Evolutionary conservation across 495 filamentous ascomycete species (phyloP).

Genomic region (Penicillium verhagenii): DNA sequence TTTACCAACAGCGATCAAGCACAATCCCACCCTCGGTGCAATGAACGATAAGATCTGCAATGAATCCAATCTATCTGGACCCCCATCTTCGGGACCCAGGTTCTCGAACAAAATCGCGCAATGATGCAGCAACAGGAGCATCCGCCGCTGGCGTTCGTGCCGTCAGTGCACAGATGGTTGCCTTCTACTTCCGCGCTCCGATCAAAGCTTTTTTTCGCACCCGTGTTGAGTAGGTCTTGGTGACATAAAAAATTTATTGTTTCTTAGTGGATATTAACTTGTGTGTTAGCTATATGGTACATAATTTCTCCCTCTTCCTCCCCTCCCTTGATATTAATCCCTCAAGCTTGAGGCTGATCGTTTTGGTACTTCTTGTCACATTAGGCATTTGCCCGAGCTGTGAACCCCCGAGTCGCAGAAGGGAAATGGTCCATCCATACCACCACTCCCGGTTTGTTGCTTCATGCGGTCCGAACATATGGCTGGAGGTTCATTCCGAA

Average conservation of each 20-base stretch:
- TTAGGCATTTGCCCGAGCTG: constrained; percentile 65
- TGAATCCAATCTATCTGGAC: constrained; percentile 21
- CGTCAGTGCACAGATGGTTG: constrained; percentile 71
- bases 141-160: constrained; percentile 80
- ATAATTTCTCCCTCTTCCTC: no score
- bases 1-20: background rate
- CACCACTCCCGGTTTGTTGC: constrained; percentile 74
- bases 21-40: background rate
- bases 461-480: constrained; percentile 73
- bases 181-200: constrained; percentile 87
- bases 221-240: constrained; percentile 70
- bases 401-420: constrained; percentile 59
- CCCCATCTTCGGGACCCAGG: constrained; percentile 19
- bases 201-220: constrained; percentile 88
- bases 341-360: constrained; percentile 20
- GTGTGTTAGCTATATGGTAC: constrained; percentile 58
- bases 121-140: constrained; percentile 71
- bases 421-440: constrained; percentile 66
- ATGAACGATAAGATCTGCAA: constrained; percentile 9
- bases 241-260: constrained; percentile 5
- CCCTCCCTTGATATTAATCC: background rate
- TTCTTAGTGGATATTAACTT: constrained; percentile 5
- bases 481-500: constrained; percentile 88
- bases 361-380: constrained; percentile 3
- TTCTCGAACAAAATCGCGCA: constrained; percentile 44